Base-by-base conservation (phyloP, 2,329 filamentous ascomycete genomes). In the Colletotrichum sublineola region DNA sequence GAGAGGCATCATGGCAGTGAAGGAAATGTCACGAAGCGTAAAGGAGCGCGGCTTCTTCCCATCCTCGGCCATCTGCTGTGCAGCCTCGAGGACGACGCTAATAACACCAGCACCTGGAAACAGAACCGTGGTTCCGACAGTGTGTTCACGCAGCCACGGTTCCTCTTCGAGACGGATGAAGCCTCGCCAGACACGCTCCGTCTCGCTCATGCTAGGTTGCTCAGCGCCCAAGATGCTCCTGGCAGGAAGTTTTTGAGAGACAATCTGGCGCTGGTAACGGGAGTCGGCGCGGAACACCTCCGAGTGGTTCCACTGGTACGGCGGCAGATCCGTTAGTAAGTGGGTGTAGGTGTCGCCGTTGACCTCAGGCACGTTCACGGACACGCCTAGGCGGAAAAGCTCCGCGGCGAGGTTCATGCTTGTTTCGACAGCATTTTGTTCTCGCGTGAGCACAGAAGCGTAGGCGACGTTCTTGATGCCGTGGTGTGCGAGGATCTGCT, bases 61-160 rank as follows among this genome's bases (percentile, higher is more conserved):
- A 7, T 20, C 15, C n/a, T 74, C 74, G 20, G 60, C 57, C 0
- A 75, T 57, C 48, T 67, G 48, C n/a, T 61, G 53, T 3, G 60
- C 67, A 1, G 65, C 67, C 69, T 75, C 74, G 8, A 75, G 73
- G 0, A 75, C 63, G n/a, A 66, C 71, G 38, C 84, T 82, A 2
- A 88, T 76, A 61, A 85, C 87, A 1, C 61, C 60, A 9, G 65
- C 66, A 1, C 36, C 61, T 0, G 83, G 79, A 62, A 81, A 82
- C 75, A 84, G 81, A 52, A 81, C 80, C 42, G 84, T 80, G 76
- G 79, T 82, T 63, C 84, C 80, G 80, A 84, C 83, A 42, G 77
- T 71, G 76, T 85, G 84, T 68, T 83, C 82, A 62, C 82, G 77
- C 14, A 82, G 81, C 33, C 85, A 85, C 31, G 86, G 80, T 14